phyloP scores from a whole-genome alignment of 2,329 filamentous ascomycete species.

The Pseudogymnoascus sp. region DNA sequence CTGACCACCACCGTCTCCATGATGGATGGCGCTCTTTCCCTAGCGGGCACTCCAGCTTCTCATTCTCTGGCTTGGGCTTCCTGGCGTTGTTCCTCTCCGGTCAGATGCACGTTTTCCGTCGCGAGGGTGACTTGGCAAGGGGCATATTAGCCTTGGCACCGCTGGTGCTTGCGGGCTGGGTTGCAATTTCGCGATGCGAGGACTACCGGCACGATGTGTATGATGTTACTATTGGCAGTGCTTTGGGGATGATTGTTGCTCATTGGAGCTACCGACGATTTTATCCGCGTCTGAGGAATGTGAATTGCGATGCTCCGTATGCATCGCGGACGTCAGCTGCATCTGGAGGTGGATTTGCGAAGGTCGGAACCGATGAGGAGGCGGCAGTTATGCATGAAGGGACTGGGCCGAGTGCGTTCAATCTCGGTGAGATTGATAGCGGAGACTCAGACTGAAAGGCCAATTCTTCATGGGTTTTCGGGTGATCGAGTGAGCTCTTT shows the following conservation, averaged over 20 bases:
- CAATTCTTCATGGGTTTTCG: background rate
- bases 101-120: conserved; percentile 52
- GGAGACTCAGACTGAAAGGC: background rate
- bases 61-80: conserved; percentile 74
- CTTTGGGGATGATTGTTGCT: conserved; percentile 53
- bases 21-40: conserved; percentile 84
- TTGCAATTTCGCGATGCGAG: conserved; percentile 63
- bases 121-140: conserved; percentile 44
- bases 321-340: conserved; percentile 31
- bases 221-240: conserved; percentile 57
- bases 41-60: conserved; percentile 71
- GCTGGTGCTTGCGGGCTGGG: conserved; percentile 57
- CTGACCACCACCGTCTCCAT: conserved; percentile 61
- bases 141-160: conserved; percentile 53
- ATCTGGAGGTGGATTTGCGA: conserved; percentile 14
- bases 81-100: conserved; percentile 64
- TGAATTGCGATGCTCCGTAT: conserved; percentile 52
- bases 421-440: conserved; percentile 3
- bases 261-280: conserved; percentile 63
- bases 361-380: conserved; percentile 16
- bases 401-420: conserved; percentile 9
- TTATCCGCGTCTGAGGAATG: conserved; percentile 50
- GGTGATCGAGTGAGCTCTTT: background rate
- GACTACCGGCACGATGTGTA: conserved; percentile 68
- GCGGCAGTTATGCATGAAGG: background rate